These are phyloP conservation scores for Orbilia javanica DNA, from an alignment of 2,329 filamentous ascomycete species.

Conservation along the genomic window DNA sequence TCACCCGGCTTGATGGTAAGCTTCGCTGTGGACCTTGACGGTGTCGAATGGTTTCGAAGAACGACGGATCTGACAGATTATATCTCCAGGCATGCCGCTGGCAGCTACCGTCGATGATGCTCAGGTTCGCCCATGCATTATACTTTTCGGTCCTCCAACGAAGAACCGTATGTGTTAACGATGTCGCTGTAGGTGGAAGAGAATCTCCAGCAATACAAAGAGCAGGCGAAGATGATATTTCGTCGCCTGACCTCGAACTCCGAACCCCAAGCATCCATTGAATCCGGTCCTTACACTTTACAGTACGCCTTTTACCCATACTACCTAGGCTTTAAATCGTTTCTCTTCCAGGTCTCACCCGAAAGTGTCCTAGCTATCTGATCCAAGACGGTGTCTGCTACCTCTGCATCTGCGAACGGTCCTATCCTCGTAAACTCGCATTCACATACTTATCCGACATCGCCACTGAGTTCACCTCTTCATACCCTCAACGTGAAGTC, in stretches of 20 bases:
- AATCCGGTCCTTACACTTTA: conserved; percentile 83
- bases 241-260: conserved; percentile 89
- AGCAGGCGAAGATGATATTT: conserved; percentile 89
- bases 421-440: conserved; percentile 96
- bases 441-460: conserved; percentile 98
- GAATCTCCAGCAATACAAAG: conserved; percentile 87
- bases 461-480: conserved; percentile 87
- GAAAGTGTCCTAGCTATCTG: conserved; percentile 74
- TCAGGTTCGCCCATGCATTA: conserved; percentile 69
- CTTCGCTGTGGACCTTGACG: conserved; percentile 24
- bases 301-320: conserved; percentile 73
- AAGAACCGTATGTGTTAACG: conserved; percentile 12
- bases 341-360: conserved; percentile 19
- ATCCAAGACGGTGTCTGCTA: conserved; percentile 87
- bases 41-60: conserved; percentile 46
- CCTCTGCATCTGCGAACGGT: conserved; percentile 90
- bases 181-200: conserved; percentile 72
- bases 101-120: conserved; percentile 95
- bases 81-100: conserved; percentile 82
- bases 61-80: conserved; percentile 58
- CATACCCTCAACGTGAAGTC: conserved; percentile 80
- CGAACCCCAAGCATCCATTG: conserved; percentile 90
- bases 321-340: neutral
- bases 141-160: neutral
- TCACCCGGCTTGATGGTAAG: conserved; percentile 89